These are phyloP conservation scores for Echinosophora koreensis DNA, from an alignment of 306 rosid genomes.

Conservation along the genomic window DNA sequence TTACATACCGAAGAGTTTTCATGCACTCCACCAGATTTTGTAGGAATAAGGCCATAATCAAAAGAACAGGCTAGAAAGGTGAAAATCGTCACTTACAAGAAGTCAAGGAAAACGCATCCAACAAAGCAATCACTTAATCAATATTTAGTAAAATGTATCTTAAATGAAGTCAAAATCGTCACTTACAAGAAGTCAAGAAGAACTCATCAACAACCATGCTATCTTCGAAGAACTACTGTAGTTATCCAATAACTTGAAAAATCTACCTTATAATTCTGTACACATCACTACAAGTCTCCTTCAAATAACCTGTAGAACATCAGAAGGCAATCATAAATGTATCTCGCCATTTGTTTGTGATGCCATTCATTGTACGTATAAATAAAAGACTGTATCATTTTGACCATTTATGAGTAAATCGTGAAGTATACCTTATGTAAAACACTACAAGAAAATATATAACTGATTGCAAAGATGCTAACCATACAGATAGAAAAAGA, in stretches of 20 bases:
- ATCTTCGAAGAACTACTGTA: conserved; percentile 8
- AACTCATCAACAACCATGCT: too few species aligned
- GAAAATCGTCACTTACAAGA: too few species aligned
- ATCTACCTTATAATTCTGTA: conserved; percentile 74
- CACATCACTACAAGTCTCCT: conserved; percentile 63
- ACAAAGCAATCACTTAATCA: too few species aligned
- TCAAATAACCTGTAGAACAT: conserved; percentile 75
- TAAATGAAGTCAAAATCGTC: too few species aligned
- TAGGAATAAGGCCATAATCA: too few species aligned
- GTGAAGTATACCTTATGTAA: conserved; percentile 19
- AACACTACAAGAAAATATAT: not conserved
- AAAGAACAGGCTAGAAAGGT: too few species aligned
- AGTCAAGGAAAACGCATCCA: too few species aligned
- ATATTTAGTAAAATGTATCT: too few species aligned
- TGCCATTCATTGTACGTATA: conserved; percentile 17
- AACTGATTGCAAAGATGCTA: not conserved
- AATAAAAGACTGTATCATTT: conserved; percentile 3
- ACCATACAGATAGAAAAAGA: not conserved
- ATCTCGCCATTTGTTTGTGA: conserved; percentile 20
- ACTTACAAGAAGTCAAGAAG: too few species aligned
- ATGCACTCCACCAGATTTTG: too few species aligned
- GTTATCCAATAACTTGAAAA: conserved; percentile 42
- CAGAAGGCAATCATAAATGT: conserved; percentile 38
- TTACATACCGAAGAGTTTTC: too few species aligned
- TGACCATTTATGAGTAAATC: not conserved